These are phyloP conservation scores for Hygrocybe punicea DNA, from an alignment of 768 basidiomycete genomes.

Conservation along the genomic window DNA sequence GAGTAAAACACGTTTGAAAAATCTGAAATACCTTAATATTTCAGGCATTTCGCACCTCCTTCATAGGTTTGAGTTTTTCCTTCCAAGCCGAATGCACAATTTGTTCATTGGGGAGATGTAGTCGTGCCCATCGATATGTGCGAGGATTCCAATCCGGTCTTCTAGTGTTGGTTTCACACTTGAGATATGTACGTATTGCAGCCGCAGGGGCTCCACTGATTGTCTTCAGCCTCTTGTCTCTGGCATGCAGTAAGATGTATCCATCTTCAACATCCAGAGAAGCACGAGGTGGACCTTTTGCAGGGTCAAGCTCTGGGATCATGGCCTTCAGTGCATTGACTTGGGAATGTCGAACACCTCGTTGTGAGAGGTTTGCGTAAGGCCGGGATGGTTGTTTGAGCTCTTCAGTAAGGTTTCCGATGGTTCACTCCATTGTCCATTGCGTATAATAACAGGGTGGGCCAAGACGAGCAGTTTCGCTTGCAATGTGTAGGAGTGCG, in stretches of 20 bases:
- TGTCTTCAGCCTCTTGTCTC: background rate
- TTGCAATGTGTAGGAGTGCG: background rate
- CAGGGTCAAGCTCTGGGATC: conserved; percentile 2
- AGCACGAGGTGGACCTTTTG: conserved; percentile 14
- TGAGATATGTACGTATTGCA: background rate
- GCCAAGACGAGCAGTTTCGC: too few species aligned
- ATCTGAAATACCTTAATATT: conserved; percentile 2
- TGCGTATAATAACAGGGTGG: conserved; percentile 7
- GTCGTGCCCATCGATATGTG: conserved; percentile 17
- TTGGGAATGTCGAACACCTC: conserved; percentile 1
- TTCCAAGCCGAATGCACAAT: conserved; percentile 20
- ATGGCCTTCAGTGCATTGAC: conserved; percentile 7
- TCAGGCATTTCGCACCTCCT: background rate
- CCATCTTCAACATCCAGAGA: conserved; percentile 1
- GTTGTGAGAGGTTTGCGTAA: conserved; percentile 5
- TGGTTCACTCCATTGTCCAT: conserved; percentile 7
- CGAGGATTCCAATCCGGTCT: background rate
- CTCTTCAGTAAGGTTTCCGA: conserved; percentile 5
- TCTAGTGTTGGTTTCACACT: background rate
- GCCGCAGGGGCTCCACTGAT: background rate
- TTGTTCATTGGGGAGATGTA: conserved; percentile 25
- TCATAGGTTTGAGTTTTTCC: conserved; percentile 6
- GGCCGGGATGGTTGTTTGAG: conserved; percentile 9
- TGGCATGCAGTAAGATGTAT: conserved; percentile 2
- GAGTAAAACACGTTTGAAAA: background rate